Evolutionary conservation across 208 protist species (phyloP).

Genomic region (Trypanosoma mega): DNA sequence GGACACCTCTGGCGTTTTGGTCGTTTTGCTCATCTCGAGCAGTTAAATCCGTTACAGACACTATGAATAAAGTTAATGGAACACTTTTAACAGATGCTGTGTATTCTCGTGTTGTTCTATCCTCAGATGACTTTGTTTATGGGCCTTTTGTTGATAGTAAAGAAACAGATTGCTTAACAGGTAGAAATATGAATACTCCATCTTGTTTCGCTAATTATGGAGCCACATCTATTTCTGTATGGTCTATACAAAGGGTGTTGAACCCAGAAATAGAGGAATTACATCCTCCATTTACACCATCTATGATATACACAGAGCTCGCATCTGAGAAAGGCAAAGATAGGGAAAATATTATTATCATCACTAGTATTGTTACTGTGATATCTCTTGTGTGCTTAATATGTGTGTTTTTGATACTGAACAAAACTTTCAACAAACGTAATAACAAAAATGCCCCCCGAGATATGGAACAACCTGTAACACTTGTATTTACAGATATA

Average conservation of each 20-base stretch:
- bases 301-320: not conserved
- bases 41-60: not conserved
- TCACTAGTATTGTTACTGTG: not conserved
- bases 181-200: not conserved
- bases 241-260: not conserved
- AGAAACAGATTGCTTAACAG: not conserved
- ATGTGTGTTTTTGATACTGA: not conserved
- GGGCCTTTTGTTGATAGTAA: not conserved
- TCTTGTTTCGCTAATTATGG: not conserved
- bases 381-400: not conserved
- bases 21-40: not conserved
- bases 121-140: not conserved
- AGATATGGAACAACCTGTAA: constrained; percentile 29
- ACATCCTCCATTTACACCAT: not conserved
- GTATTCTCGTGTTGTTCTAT: not conserved
- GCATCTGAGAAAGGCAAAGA: not conserved
- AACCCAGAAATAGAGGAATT: not conserved
- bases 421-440: constrained; percentile 3
- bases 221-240: not conserved
- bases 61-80: not conserved
- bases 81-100: not conserved
- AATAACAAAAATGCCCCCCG: constrained; percentile 37
- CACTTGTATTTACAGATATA: constrained; percentile 71
- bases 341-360: not conserved
- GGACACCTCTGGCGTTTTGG: not conserved